Evolutionary conservation across 345 rosid genomes (phyloP).

Genomic region (Camelina neglecta): DNA sequence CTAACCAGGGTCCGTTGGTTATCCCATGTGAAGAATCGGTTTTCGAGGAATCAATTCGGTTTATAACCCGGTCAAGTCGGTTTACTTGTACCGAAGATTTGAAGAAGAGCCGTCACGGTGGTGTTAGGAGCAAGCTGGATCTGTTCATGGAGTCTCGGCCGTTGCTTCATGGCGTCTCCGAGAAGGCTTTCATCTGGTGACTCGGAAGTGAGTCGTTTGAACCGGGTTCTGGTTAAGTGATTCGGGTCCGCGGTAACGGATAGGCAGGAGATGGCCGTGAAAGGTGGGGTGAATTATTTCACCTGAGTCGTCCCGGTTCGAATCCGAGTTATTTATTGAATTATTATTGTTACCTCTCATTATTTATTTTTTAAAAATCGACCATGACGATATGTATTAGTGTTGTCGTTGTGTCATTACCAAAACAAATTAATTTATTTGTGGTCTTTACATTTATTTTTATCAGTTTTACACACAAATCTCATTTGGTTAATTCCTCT

Average conservation of each 20-base stretch:
- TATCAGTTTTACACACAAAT: too few species aligned
- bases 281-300: slow-evolving; percentile 47
- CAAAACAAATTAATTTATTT: too few species aligned
- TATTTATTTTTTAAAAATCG: not conserved
- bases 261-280: slow-evolving; percentile 64
- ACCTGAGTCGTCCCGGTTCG: slow-evolving; percentile 79
- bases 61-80: slow-evolving; percentile 57
- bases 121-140: slow-evolving; percentile 50
- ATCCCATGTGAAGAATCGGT: slow-evolving; percentile 90
- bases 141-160: slow-evolving; percentile 80
- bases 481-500: too few species aligned
- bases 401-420: not conserved
- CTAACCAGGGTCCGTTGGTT: slow-evolving; percentile 72
- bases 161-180: slow-evolving; percentile 66
- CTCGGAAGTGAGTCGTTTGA: not conserved
- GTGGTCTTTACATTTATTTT: too few species aligned
- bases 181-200: slow-evolving; percentile 54
- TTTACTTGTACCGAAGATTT: slow-evolving; percentile 55
- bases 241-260: slow-evolving; percentile 10
- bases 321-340: slow-evolving; percentile 37
- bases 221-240: not conserved
- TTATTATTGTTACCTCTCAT: slow-evolving; percentile 19
- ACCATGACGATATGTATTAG: not conserved
- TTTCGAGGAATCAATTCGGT: slow-evolving; percentile 77
- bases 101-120: slow-evolving; percentile 55